Percentiles rank a stretch among this genome's conserved stretches.
Evolutionary conservation across 352 stramenopile genomes (phyloP).

Genomic region (Pythium brachiatum): DNA sequence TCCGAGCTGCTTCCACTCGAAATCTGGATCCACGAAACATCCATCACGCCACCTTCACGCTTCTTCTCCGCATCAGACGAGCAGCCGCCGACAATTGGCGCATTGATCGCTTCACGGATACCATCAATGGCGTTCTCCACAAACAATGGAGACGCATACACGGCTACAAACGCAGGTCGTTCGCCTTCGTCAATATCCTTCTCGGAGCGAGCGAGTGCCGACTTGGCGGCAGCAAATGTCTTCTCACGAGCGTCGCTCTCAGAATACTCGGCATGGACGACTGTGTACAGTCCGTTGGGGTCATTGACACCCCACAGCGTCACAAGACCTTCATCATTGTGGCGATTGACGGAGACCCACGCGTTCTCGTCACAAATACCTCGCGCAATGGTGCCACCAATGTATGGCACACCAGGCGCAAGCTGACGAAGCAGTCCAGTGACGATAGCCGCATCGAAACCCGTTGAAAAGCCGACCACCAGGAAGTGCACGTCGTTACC

Average conservation of each 20-base stretch:
- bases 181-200: constrained; percentile 59
- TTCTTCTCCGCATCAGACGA: constrained; percentile 78
- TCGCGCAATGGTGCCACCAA: constrained; percentile 79
- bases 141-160: constrained; percentile 79
- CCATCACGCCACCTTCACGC: constrained; percentile 51
- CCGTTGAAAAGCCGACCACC: constrained; percentile 82
- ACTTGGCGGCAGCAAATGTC: constrained; percentile 71
- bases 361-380: constrained; percentile 86
- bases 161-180: constrained; percentile 75
- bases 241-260: constrained; percentile 79
- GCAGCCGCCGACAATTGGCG: constrained; percentile 80
- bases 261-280: constrained; percentile 78
- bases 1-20: constrained; percentile 80
- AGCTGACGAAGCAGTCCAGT: constrained; percentile 70
- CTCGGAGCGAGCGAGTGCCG: constrained; percentile 49
- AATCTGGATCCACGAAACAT: constrained; percentile 85
- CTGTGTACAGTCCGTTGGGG: constrained; percentile 74
- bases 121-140: constrained; percentile 82
- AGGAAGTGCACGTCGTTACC: constrained; percentile 79
- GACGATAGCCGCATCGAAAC: constrained; percentile 74
- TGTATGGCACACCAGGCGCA: constrained; percentile 77
- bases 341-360: constrained; percentile 85
- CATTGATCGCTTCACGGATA: constrained; percentile 75
- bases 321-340: constrained; percentile 79
- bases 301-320: constrained; percentile 87